Percentiles rank a stretch among this genome's conserved stretches.
phyloP scores from a whole-genome alignment of 495 filamentous ascomycete genomes.

The Talaromyces wortmannii region DNA sequence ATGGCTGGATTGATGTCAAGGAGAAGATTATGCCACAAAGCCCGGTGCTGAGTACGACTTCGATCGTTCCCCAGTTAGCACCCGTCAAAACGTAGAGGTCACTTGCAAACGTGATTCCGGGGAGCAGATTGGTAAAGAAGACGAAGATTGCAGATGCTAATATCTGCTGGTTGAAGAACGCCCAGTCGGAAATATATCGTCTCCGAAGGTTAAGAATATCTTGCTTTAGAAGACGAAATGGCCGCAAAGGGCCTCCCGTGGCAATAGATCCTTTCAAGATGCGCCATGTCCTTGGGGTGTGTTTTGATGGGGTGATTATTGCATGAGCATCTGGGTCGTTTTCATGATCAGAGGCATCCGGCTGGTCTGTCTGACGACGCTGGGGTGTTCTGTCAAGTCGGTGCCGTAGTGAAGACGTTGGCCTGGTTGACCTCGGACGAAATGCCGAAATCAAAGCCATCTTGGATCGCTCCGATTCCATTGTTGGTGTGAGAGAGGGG shows the following conservation, averaged over 20 bases:
- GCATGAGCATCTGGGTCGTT: slow-evolving; percentile 28
- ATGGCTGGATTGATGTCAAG: slow-evolving; percentile 56
- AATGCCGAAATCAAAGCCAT: slow-evolving; percentile 33
- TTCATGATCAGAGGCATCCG: slow-evolving; percentile 3
- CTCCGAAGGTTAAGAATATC: slow-evolving; percentile 48
- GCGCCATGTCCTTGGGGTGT: slow-evolving; percentile 28
- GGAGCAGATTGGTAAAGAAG: slow-evolving; percentile 70
- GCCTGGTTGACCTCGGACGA: slow-evolving; percentile 25
- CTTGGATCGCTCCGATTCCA: background rate
- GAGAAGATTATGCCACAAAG: slow-evolving; percentile 62
- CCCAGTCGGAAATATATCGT: slow-evolving; percentile 62
- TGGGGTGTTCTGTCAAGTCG: slow-evolving; percentile 10
- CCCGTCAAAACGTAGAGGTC: slow-evolving; percentile 64
- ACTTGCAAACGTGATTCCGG: slow-evolving; percentile 67
- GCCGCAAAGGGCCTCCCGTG: slow-evolving; percentile 37
- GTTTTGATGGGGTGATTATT: slow-evolving; percentile 34
- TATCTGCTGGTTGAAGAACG: slow-evolving; percentile 61
- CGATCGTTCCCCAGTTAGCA: slow-evolving; percentile 61
- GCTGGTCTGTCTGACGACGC: slow-evolving; percentile 8
- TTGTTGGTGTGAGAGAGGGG: background rate
- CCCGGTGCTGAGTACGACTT: slow-evolving; percentile 66
- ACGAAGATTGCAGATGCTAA: slow-evolving; percentile 67
- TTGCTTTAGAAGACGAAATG: slow-evolving; percentile 56
- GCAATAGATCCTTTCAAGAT: slow-evolving; percentile 28
- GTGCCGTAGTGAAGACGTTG: slow-evolving; percentile 17